Percentiles rank a stretch among this genome's conserved stretches.
Evolutionary conservation across 2,329 filamentous ascomycete species (phyloP).

Genomic region (Trichophyton simii): DNA sequence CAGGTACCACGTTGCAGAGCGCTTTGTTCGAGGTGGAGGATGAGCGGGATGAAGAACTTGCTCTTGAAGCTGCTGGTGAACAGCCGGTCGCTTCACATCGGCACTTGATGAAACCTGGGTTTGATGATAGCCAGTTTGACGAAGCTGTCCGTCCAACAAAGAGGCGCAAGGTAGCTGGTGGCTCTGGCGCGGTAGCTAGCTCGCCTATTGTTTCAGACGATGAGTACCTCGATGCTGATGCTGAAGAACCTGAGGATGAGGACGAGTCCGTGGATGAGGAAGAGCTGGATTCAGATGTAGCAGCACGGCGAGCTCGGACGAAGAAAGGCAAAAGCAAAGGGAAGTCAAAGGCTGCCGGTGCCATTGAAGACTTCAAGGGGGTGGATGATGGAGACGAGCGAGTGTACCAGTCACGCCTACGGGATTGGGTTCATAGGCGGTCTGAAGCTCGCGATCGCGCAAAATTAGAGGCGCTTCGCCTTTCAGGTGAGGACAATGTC

Average conservation of each 20-base stretch:
- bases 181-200: not conserved
- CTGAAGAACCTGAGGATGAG: conserved; percentile 7
- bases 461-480: conserved; percentile 24
- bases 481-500: conserved; percentile 17
- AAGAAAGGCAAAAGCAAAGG: conserved; percentile 19
- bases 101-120: conserved; percentile 59
- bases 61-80: conserved; percentile 28
- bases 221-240: conserved; percentile 19
- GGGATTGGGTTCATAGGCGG: conserved; percentile 58
- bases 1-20: conserved; percentile 54
- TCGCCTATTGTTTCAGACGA: conserved; percentile 20
- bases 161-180: conserved; percentile 23
- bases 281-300: conserved; percentile 9
- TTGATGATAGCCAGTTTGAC: conserved; percentile 38
- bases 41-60: conserved; percentile 42
- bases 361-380: conserved; percentile 45
- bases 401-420: conserved; percentile 62
- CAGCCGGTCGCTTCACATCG: conserved; percentile 52
- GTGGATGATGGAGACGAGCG: conserved; percentile 83
- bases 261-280: conserved; percentile 10
- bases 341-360: conserved; percentile 23
- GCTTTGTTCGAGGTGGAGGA: conserved; percentile 73
- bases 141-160: conserved; percentile 21
- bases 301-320: conserved; percentile 14
- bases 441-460: conserved; percentile 45